Percentiles rank a stretch among this genome's conserved stretches.
Evolutionary conservation across 225 moss, liverwort and hornwort genomes (phyloP).

Genomic region (Rhytidiadelphus loreus): DNA sequence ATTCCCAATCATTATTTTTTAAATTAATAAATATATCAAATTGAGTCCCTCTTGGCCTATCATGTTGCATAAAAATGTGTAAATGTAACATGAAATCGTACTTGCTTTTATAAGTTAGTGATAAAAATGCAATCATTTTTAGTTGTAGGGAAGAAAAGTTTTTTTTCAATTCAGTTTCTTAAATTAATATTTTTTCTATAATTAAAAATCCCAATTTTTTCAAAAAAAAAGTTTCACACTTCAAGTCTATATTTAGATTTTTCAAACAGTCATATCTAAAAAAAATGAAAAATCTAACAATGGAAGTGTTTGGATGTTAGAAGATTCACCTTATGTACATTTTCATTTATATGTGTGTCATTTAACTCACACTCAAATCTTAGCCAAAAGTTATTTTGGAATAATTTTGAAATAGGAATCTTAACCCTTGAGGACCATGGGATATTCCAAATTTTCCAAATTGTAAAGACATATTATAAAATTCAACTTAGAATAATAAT

Average conservation of each 20-base stretch:
- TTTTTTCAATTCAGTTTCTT: not conserved
- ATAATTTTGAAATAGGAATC: not conserved
- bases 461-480: not conserved
- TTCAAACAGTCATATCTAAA: not conserved
- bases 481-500: not conserved
- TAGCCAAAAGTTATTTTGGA: not conserved
- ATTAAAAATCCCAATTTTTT: not conserved
- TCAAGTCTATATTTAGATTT: not conserved
- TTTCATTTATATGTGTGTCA: not conserved
- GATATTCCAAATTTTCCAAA: accelerated
- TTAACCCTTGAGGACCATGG: accelerated
- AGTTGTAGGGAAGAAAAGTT: not conserved
- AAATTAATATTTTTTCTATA: no score
- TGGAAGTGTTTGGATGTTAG: not conserved
- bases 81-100: not conserved
- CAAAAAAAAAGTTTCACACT: not conserved
- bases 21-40: not conserved
- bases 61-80: not conserved
- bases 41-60: not conserved
- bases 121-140: not conserved
- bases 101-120: not conserved
- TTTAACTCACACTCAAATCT: not conserved
- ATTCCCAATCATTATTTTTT: not conserved
- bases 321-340: not conserved
- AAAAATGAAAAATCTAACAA: not conserved